Conservation (phyloP, 495 filamentous ascomycete species). For the Lophiostoma macrostomum region DNA sequence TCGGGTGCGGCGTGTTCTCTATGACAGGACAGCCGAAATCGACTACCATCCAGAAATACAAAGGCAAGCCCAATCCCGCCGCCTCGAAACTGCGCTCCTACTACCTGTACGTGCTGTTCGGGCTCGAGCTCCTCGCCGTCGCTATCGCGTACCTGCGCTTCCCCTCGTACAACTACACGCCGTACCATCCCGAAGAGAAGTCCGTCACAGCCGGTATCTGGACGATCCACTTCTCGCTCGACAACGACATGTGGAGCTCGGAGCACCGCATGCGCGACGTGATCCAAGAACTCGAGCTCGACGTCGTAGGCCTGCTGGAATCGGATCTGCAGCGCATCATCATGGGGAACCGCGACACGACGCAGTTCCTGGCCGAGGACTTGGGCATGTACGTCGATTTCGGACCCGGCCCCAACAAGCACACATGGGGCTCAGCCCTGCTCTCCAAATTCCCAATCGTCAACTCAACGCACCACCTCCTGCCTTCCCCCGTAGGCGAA, state of each 20-base stretch:
- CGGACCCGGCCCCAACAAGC: conserved; percentile 96
- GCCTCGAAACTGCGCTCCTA: conserved; percentile 60
- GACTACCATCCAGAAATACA: conserved; percentile 39
- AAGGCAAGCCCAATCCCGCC: conserved; percentile 53
- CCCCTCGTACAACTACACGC: conserved; percentile 85
- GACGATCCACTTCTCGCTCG: conserved; percentile 97
- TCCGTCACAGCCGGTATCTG: conserved; percentile 91
- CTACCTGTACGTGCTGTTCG: conserved; percentile 68
- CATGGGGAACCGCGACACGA: conserved; percentile 98
- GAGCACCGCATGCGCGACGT: conserved; percentile 91
- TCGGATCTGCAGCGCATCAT: conserved; percentile 95
- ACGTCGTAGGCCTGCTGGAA: conserved; percentile 92
- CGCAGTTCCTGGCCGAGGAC: conserved; percentile 92
- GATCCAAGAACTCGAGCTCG: conserved; percentile 88
- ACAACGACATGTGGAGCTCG: conserved; percentile 99
- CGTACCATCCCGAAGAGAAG: conserved; percentile 84
- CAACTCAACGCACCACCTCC: conserved; percentile 92
- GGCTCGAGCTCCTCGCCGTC: conserved; percentile 74
- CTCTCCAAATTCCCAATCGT: conserved; percentile 97
- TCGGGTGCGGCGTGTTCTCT: conserved; percentile 83
- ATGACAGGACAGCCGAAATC: conserved; percentile 54
- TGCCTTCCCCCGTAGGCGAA: conserved; percentile 90
- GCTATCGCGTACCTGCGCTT: conserved; percentile 88
- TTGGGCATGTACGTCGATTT: conserved; percentile 98
- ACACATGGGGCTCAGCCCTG: conserved; percentile 93